Evolutionary conservation across 352 stramenopile genomes (phyloP), one percentile per base, ranked within the genome.

Genomic region (Thalassiosira ordinaria): DNA sequence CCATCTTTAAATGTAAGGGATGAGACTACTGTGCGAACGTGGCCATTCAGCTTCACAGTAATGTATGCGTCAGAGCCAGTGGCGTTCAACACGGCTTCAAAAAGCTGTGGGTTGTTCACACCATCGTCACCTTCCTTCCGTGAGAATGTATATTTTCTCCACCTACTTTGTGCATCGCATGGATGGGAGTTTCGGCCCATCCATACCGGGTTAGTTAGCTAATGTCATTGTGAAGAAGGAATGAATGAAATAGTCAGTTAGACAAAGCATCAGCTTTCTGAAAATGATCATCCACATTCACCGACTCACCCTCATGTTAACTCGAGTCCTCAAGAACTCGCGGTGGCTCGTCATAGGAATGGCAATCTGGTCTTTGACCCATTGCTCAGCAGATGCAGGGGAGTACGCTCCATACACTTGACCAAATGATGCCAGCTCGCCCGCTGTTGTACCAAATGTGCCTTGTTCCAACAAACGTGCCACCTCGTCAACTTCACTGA

Each of bases 261-360:
- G n/a, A n/a, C n/a, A n/a, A n/a, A n/a, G n/a, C n/a, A n/a, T n/a
- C n/a, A n/a, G n/a, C n/a, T n/a, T n/a, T n/a, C n/a, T n/a, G n/a
- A n/a, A n/a, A n/a, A n/a, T n/a, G n/a, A n/a, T n/a, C n/a, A n/a
- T n/a, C n/a, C n/a, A n/a, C n/a, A n/a, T n/a, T n/a, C n/a, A n/a
- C n/a, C n/a, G n/a, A n/a, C n/a, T n/a, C 46, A 85, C 76, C 33
- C 66, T 73, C 66, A 67, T 51, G 77, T 89, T 91, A 11, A 59
- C 26, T 27, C 78, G 78, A 16, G 39, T 11, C 8, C 87, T 76
- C 69, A 83, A 91, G 31, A 82, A 86, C 51, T 81, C 72, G 18
- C 87, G 63, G 37, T 91, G 86, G 37, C 75, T 87, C 18, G 80
- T 87, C 16, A 78, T 55, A n/a, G 74, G 63, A 29, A 69, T 55